Conservation (phyloP, 495 filamentous ascomycete genomes). For the Sphaerosporella brunnea region DNA sequence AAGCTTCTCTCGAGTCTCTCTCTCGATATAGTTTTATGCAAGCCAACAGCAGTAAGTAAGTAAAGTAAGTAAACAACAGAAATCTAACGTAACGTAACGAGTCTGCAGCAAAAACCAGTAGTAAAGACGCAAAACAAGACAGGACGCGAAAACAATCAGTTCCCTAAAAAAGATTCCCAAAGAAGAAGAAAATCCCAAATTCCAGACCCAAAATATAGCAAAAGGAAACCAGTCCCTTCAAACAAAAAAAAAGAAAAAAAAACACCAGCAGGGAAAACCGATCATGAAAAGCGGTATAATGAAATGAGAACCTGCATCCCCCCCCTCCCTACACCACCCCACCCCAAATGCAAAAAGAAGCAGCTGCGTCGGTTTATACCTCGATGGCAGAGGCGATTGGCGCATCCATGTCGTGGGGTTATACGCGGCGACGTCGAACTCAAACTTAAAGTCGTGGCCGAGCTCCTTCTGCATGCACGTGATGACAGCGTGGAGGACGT, state of each 20-base stretch:
- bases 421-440: conserved; percentile 21
- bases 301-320: too few species aligned
- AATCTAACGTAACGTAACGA: too few species aligned
- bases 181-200: background rate
- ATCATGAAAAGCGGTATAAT: background rate
- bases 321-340: background rate
- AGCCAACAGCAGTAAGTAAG: too few species aligned
- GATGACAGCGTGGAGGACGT: conserved; percentile 39
- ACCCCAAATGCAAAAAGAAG: background rate
- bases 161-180: too few species aligned
- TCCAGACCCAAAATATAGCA: background rate
- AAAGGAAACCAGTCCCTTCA: background rate
- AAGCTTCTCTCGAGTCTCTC: too few species aligned
- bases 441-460: conserved; percentile 39
- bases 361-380: background rate
- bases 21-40: too few species aligned
- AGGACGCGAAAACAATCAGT: too few species aligned
- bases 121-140: too few species aligned
- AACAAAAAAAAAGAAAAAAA: background rate
- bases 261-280: background rate
- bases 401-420: background rate
- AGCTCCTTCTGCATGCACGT: conserved; percentile 38
- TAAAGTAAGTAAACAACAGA: too few species aligned
- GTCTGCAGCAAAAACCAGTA: too few species aligned
- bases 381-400: background rate